These are phyloP conservation scores for Hyaloscypha hepaticicola DNA, from an alignment of 495 filamentous ascomycete species.

Conservation along the genomic window DNA sequence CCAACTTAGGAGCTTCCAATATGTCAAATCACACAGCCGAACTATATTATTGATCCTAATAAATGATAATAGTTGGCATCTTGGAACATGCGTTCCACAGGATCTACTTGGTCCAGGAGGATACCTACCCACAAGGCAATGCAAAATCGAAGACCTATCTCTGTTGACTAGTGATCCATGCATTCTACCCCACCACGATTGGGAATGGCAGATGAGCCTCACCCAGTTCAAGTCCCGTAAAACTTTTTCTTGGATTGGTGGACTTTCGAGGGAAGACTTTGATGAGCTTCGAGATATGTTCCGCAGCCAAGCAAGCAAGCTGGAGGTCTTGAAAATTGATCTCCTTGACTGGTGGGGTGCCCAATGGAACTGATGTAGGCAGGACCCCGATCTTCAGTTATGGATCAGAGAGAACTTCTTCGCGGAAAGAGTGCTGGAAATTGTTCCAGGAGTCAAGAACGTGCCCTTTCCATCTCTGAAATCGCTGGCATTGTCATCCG, in stretches of 20 bases:
- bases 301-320: not conserved
- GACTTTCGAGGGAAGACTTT: not conserved
- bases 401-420: slow-evolving; percentile 7
- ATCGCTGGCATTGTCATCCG: not conserved
- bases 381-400: not conserved
- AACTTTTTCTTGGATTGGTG: not conserved
- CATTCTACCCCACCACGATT: not conserved
- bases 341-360: slow-evolving; percentile 2
- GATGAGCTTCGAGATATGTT: slow-evolving; percentile 1
- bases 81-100: not conserved
- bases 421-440: slow-evolving; percentile 1
- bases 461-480: not conserved
- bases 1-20: not conserved
- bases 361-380: slow-evolving; percentile 1
- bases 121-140: slow-evolving; percentile 1
- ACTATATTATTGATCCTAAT: not conserved
- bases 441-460: not conserved
- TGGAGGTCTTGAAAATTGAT: slow-evolving; percentile 3
- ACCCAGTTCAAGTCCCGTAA: not conserved
- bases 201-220: not conserved
- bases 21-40: not conserved
- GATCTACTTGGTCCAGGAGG: not conserved
- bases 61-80: not conserved
- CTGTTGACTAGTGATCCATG: not conserved
- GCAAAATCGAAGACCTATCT: not conserved